Evolutionary conservation across 345 rosid species (phyloP).

Genomic region (Nephelium lappaceum): DNA sequence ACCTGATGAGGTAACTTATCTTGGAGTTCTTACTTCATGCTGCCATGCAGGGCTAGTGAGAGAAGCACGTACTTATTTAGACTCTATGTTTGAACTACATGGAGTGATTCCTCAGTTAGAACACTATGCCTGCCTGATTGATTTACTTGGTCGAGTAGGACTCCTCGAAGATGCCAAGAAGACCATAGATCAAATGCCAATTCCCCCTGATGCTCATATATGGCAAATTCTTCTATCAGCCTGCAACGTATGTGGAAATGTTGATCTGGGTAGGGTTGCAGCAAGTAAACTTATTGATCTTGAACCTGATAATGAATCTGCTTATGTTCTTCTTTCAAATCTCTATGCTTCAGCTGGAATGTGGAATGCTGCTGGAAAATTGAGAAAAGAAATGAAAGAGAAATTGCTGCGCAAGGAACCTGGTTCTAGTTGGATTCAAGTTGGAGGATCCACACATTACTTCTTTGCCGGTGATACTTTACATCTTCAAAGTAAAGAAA

Average conservation of each 20-base stretch:
- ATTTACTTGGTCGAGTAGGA: slow-evolving; percentile 50
- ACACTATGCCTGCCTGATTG: slow-evolving; percentile 48
- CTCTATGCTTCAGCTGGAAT: slow-evolving; percentile 47
- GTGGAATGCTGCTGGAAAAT: slow-evolving; percentile 41
- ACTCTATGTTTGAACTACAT: slow-evolving; percentile 32
- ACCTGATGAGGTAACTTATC: slow-evolving; percentile 50
- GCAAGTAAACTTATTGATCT: slow-evolving; percentile 46
- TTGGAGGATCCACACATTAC: slow-evolving; percentile 29
- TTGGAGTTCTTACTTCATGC: slow-evolving; percentile 50
- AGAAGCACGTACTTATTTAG: slow-evolving; percentile 34
- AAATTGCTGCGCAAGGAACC: slow-evolving; percentile 40
- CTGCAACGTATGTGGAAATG: slow-evolving; percentile 35
- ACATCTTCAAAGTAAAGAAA: slow-evolving; percentile 33
- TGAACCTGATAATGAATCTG: slow-evolving; percentile 44
- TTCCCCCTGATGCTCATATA: slow-evolving; percentile 38
- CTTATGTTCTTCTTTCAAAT: slow-evolving; percentile 45
- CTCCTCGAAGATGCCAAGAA: slow-evolving; percentile 41
- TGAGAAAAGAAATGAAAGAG: slow-evolving; percentile 52
- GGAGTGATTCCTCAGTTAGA: slow-evolving; percentile 40
- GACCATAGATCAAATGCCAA: slow-evolving; percentile 43
- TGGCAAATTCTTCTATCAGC: slow-evolving; percentile 52
- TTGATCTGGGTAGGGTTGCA: slow-evolving; percentile 41
- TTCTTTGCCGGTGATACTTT: slow-evolving; percentile 37
- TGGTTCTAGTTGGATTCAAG: slow-evolving; percentile 48
- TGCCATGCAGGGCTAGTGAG: slow-evolving; percentile 47